Base-by-base conservation (phyloP, 176 grass and related monocot genomes). In the Canna indica region DNA sequence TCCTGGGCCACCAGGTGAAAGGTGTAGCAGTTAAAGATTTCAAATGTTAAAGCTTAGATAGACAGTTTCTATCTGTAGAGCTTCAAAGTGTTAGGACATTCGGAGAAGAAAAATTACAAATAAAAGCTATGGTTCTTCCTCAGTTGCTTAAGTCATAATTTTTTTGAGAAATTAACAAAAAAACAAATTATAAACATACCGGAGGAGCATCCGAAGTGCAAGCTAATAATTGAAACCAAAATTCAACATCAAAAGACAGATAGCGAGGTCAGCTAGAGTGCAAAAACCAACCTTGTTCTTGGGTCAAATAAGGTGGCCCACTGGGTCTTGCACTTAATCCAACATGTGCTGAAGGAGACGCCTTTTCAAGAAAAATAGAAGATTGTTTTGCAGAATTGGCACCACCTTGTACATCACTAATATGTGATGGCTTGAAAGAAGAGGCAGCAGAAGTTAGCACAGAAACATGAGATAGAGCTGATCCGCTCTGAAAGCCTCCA, bases 271-370 rank as follows among this genome's bases (percentile, higher is more conserved):
- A n/a, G 35, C 29, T 25, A 66, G 33, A 38, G 34, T 66, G 20
- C 18, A 66, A 38, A 8, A 66, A 39, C 31, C 39, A 38, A 66
- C 63, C 63, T 66, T 66, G 35, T 8, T 36, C 9, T 66, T 34
- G 68, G 27, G 41, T 48, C 27, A 70, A 25, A 59, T 36, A 27
- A 73, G 70, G 18, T 71, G 82, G 75, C 46, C 81, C 82, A 71
- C 83, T 84, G 71, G 71, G 66, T 70, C 78, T 61, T 85, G 70
- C 79, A 48, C 85, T 80, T n/a, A 57, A 59, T 79, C 81, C 89
- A 73, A 77, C 59, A 76, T 83, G 71, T 17, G 27, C 80, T 34
- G 56, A 47, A 81, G 85, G 73, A 63, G 76, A 68, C 68, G 75
- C 12, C 58, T 77, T 35, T 81, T 69, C 69, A 47, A 80, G 80